Conservation (phyloP, 2,329 filamentous ascomycete genomes). For the Ramichloridium luteum region DNA sequence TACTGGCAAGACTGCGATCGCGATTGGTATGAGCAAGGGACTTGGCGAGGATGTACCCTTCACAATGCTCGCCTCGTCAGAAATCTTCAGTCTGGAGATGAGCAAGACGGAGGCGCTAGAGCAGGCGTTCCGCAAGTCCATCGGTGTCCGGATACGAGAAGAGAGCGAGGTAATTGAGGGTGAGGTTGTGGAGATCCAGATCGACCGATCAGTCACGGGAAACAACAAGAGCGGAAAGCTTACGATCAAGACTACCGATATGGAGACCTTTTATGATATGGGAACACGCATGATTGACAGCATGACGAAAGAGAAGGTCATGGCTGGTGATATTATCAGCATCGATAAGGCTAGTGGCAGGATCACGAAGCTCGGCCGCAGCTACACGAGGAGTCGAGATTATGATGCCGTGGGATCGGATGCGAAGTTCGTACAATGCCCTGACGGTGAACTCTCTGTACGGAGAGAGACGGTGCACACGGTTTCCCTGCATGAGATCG, state of each 20-base stretch:
- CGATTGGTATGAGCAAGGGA: conserved; percentile 97
- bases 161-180: conserved; percentile 99
- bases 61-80: conserved; percentile 86
- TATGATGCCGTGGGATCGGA: conserved; percentile 99
- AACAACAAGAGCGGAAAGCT: conserved; percentile 96
- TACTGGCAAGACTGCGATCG: conserved; percentile 96
- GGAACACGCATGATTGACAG: conserved; percentile 99
- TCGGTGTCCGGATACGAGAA: conserved; percentile 95
- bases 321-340: conserved; percentile 95
- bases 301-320: conserved; percentile 98
- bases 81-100: conserved; percentile 99
- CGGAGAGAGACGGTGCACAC: conserved; percentile 96
- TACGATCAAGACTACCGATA: conserved; percentile 98
- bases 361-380: conserved; percentile 92
- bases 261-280: conserved; percentile 99
- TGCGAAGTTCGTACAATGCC: conserved; percentile 95
- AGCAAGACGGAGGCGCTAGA: conserved; percentile 97
- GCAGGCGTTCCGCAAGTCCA: conserved; percentile 97
- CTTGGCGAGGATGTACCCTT: conserved; percentile 86
- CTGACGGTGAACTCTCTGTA: conserved; percentile 93
- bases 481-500: conserved; percentile 93
- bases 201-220: conserved; percentile 90
- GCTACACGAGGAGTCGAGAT: conserved; percentile 86
- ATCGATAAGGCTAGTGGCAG: conserved; percentile 98
- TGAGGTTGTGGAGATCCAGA: conserved; percentile 97